Evolutionary conservation across 1,284 basidiomycete species (phyloP).

Genomic region (Anthracocystis setariae): DNA sequence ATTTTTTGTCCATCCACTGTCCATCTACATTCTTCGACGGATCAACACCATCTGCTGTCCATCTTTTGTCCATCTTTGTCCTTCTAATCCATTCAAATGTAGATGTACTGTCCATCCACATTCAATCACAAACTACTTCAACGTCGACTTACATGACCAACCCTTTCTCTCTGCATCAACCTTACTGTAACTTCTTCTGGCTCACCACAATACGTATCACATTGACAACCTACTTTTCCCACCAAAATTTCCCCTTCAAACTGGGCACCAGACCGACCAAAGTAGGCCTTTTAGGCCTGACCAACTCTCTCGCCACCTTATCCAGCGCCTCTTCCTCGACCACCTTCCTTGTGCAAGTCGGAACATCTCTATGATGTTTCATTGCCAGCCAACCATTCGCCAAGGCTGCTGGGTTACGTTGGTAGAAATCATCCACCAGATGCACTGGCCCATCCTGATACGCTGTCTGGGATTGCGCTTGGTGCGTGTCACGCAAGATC

Average conservation of each 20-base stretch:
- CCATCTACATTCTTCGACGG: too few relatives aligned
- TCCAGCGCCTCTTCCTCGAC: background rate
- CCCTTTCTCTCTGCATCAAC: too few relatives aligned
- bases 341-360: background rate
- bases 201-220: too few relatives aligned
- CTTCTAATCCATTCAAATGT: too few relatives aligned
- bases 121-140: too few relatives aligned
- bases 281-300: background rate
- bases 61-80: too few relatives aligned
- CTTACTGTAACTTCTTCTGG: too few relatives aligned
- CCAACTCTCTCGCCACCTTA: conserved; percentile 2
- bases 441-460: background rate
- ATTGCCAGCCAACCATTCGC: conserved; percentile 42
- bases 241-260: background rate
- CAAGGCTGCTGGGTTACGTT: conserved; percentile 28
- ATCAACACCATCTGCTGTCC: too few relatives aligned
- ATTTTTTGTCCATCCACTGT: too few relatives aligned
- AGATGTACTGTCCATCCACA: too few relatives aligned
- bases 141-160: too few relatives aligned
- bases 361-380: conserved; percentile 20
- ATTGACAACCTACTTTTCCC: too few relatives aligned
- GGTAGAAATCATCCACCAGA: conserved; percentile 25
- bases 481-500: background rate
- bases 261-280: background rate
- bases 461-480: background rate